Evolutionary conservation across 2,329 filamentous ascomycete genomes (phyloP).

Genomic region (Stenocarpella maydis): DNA sequence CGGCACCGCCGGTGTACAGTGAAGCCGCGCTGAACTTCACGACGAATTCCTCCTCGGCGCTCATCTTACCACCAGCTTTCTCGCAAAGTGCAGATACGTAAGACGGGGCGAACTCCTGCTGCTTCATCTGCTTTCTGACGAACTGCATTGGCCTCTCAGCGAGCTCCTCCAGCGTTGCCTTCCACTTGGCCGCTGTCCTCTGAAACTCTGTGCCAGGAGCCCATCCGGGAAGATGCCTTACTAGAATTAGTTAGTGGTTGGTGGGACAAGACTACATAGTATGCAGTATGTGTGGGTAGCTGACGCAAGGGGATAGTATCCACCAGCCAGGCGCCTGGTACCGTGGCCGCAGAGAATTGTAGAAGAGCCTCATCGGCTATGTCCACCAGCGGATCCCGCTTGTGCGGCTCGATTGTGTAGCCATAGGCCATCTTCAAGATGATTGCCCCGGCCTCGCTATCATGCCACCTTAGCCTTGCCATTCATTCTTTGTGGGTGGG

Average conservation of each 20-base stretch:
- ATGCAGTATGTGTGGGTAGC: neutral
- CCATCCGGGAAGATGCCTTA: constrained; percentile 43
- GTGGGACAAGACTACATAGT: too few species aligned
- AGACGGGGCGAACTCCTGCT: neutral
- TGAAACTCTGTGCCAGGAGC: constrained; percentile 45
- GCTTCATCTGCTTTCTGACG: constrained; percentile 36
- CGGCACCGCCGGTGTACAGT: constrained; percentile 43
- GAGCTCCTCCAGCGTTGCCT: constrained; percentile 34
- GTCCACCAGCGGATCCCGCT: constrained; percentile 42
- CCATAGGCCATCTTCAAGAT: constrained; percentile 41
- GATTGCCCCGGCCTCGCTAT: constrained; percentile 26
- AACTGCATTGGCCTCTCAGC: constrained; percentile 44
- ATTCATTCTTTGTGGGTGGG: neutral
- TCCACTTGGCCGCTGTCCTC: constrained; percentile 42
- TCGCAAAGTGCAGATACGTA: constrained; percentile 26
- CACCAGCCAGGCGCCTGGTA: constrained; percentile 45
- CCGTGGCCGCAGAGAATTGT: constrained; percentile 41
- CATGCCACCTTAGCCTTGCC: neutral
- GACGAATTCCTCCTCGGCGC: constrained; percentile 3
- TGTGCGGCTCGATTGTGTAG: constrained; percentile 45
- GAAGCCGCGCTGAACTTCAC: constrained; percentile 26
- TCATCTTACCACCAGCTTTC: neutral
- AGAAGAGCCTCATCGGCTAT: constrained; percentile 43
- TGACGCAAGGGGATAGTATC: constrained; percentile 43
- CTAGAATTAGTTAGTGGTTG: constrained; percentile 37